These are phyloP conservation scores for Hyaloscypha finlandica DNA, from an alignment of 495 filamentous ascomycete genomes.

Conservation along the genomic window DNA sequence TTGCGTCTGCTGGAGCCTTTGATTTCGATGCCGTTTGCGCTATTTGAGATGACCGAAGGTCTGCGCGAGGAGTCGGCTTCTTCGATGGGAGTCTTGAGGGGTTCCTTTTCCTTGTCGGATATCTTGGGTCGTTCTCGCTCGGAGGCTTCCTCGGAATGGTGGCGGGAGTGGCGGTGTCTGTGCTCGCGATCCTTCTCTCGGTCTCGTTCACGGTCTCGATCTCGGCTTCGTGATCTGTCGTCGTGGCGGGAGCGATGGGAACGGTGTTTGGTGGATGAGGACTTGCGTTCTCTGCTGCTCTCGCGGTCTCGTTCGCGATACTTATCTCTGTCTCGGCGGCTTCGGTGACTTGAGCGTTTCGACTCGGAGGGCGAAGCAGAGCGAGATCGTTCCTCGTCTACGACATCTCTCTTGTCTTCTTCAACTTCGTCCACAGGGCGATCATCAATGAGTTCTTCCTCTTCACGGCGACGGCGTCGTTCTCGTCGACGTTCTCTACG, in stretches of 20 bases:
- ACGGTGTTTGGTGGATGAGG: slow-evolving; percentile 32
- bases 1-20: slow-evolving; percentile 39
- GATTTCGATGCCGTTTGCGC: slow-evolving; percentile 41
- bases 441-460: slow-evolving; percentile 20
- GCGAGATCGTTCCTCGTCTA: slow-evolving; percentile 27
- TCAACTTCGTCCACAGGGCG: slow-evolving; percentile 14
- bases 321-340: slow-evolving; percentile 45
- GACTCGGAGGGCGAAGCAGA: slow-evolving; percentile 31
- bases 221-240: slow-evolving; percentile 39
- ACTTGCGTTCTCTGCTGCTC: slow-evolving; percentile 37
- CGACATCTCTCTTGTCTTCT: slow-evolving; percentile 17
- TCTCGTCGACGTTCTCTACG: slow-evolving; percentile 45
- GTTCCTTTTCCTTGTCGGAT: slow-evolving; percentile 28
- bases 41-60: slow-evolving; percentile 43
- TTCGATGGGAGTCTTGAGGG: slow-evolving; percentile 43
- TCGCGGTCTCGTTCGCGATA: slow-evolving; percentile 46
- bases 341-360: slow-evolving; percentile 32
- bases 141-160: slow-evolving; percentile 52
- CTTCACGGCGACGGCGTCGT: slow-evolving; percentile 30
- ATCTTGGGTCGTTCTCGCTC: slow-evolving; percentile 10
- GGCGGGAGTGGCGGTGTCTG: slow-evolving; percentile 36
- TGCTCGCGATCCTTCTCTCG: slow-evolving; percentile 24
- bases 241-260: slow-evolving; percentile 30
- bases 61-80: slow-evolving; percentile 34
- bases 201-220: slow-evolving; percentile 40